Base-by-base conservation (phyloP, 2,329 filamentous ascomycete genomes). In the Diplocarpon mali region DNA sequence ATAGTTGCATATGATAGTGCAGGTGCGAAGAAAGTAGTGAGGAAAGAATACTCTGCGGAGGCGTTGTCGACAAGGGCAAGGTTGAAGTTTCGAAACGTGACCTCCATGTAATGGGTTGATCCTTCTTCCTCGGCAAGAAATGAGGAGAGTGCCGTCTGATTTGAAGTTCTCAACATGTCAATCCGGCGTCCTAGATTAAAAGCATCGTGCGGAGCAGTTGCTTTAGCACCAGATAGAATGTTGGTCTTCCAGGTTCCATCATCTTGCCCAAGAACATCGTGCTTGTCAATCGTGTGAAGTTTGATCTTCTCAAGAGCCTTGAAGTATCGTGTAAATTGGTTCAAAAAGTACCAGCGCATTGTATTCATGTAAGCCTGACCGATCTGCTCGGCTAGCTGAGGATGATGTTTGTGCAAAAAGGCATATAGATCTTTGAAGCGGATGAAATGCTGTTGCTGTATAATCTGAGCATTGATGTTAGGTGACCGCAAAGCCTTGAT, bases 271-370 rank as follows among this genome's bases (percentile, higher is more conserved):
- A 98, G 69, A 0, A 87, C 75, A 59, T 95, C 88, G 53, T 82
- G 80, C 60, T 83, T 88, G 59, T 95, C 90, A 47, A 94, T 71
- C 4, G 73, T 64, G 59, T 95, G 88, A 2, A 96, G 64, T 58
- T 85, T 90, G 48, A 98, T 73, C 62, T 87, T 93, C 44, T 83
- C 81, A 5, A 98, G 70, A 0, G 92, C 81, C 55, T 81, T 80
- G 52, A 84, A 79, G 63, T 98, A 98, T 29, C 90, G 80, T 3
- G 77, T 80, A 60, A 98, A 98, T 62, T 95, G 86, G 53, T 84
- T 92, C 42, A 83, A 67, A 61, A 96, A 96, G 60, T 98, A 98
- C 92, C 92, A 98, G 42, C 88, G 79, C 87, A 98, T 98, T 0
- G 93, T 98, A 62, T 95, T 95, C 68, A 93, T 82, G 59, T 98